These are phyloP conservation scores for Lasiodiplodia sp. DNA, from an alignment of 2,329 filamentous ascomycete genomes.

Conservation along the genomic window DNA sequence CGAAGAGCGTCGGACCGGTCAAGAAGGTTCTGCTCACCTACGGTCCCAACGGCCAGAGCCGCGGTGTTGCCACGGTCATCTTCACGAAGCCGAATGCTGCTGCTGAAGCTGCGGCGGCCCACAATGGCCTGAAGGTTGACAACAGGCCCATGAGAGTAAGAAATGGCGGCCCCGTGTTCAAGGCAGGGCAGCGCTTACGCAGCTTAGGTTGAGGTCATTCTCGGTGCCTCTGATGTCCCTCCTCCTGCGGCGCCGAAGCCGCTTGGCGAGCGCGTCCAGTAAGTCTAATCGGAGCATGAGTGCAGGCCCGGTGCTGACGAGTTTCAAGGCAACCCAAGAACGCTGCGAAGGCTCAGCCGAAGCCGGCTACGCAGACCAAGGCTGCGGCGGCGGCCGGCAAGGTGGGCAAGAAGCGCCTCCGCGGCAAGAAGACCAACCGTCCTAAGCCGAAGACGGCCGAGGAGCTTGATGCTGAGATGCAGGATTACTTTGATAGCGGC, in stretches of 20 bases:
- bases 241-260: slow-evolving; percentile 73
- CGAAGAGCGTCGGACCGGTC: slow-evolving; percentile 84
- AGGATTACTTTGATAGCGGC: slow-evolving; percentile 80
- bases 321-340: slow-evolving; percentile 72
- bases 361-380: slow-evolving; percentile 81
- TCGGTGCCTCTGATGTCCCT: slow-evolving; percentile 76
- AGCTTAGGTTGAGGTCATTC: slow-evolving; percentile 83
- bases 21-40: slow-evolving; percentile 93
- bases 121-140: slow-evolving; percentile 92
- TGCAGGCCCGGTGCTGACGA: slow-evolving; percentile 36
- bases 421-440: slow-evolving; percentile 62
- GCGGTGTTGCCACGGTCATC: slow-evolving; percentile 88
- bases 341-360: slow-evolving; percentile 54
- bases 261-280: slow-evolving; percentile 84
- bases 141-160: slow-evolving; percentile 86
- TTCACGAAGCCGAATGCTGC: slow-evolving; percentile 85
- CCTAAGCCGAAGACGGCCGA: slow-evolving; percentile 87
- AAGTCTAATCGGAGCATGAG: slow-evolving; percentile 49
- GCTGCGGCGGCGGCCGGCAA: slow-evolving; percentile 57
- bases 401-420: slow-evolving; percentile 60
- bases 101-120: slow-evolving; percentile 79
- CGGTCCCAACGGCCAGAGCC: slow-evolving; percentile 88
- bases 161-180: neutral
- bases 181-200: neutral
- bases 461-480: slow-evolving; percentile 97